Conservation (phyloP, 2,329 filamentous ascomycete species). For the Arthrinium phaeospermum region DNA sequence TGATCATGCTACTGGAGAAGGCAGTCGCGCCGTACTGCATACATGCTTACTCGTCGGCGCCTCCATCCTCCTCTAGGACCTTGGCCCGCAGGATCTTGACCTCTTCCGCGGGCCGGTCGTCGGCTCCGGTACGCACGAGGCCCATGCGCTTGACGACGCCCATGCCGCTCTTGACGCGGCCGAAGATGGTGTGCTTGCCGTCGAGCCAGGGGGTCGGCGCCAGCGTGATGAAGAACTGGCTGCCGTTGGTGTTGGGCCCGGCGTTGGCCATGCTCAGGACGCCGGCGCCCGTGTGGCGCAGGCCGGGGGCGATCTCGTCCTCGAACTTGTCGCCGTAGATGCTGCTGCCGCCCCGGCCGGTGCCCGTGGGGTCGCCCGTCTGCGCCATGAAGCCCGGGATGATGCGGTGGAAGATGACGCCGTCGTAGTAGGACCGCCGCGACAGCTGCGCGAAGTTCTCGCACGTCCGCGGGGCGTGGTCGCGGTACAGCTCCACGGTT, state of each 20-base stretch:
- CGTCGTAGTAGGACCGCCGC: conserved; percentile 92
- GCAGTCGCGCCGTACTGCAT: not conserved
- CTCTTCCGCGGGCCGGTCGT: conserved; percentile 95
- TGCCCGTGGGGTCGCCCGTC: conserved; percentile 81
- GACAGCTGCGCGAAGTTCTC: conserved; percentile 93
- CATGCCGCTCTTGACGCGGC: conserved; percentile 84
- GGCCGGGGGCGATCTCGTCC: conserved; percentile 82
- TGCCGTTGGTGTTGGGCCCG: conserved; percentile 92
- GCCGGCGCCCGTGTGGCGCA: conserved; percentile 95
- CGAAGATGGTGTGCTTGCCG: conserved; percentile 95
- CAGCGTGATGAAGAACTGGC: conserved; percentile 98
- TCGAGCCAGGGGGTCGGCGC: conserved; percentile 97
- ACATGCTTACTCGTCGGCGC: not conserved
- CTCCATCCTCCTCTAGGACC: not conserved
- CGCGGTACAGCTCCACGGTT: conserved; percentile 85
- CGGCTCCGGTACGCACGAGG: conserved; percentile 76
- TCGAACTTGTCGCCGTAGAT: conserved; percentile 94
- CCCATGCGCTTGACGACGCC: conserved; percentile 97
- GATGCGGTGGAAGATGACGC: conserved; percentile 95
- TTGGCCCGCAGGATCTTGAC: conserved; percentile 78
- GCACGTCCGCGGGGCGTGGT: conserved; percentile 88
- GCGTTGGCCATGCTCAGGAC: conserved; percentile 98
- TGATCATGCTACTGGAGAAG: not conserved
- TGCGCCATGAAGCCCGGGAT: conserved; percentile 99
- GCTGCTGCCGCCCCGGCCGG: conserved; percentile 87